A percentile compares a stretch with the other conserved stretches of the same genome.
phyloP scores from a whole-genome alignment of 805 yeast genomes.

The Priceomyces fermenticarens region DNA sequence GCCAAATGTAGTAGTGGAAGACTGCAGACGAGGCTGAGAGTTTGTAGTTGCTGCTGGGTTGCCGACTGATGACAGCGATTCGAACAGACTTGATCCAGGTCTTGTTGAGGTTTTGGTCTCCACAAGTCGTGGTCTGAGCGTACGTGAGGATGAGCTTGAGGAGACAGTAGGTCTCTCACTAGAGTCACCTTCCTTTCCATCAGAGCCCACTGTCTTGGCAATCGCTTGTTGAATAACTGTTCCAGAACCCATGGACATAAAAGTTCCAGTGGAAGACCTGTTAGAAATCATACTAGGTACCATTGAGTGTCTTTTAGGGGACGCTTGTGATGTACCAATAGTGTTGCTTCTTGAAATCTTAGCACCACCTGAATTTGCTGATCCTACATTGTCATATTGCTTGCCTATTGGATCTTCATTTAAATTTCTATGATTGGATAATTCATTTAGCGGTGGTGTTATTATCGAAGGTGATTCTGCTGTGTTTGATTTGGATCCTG shows the following conservation, averaged over 20 bases:
- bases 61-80: slow-evolving; percentile 19
- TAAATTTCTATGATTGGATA: slow-evolving; percentile 13
- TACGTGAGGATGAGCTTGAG: slow-evolving; percentile 9
- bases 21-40: slow-evolving; percentile 8
- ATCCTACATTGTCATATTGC: not conserved
- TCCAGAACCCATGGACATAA: slow-evolving; percentile 42
- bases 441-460: slow-evolving; percentile 7
- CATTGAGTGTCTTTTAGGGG: slow-evolving; percentile 4
- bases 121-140: slow-evolving; percentile 19
- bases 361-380: slow-evolving; percentile 2
- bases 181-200: slow-evolving; percentile 11
- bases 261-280: slow-evolving; percentile 35
- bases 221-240: slow-evolving; percentile 30
- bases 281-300: slow-evolving; percentile 28
- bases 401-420: slow-evolving; percentile 7
- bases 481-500: slow-evolving; percentile 36
- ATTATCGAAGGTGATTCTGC: slow-evolving; percentile 27
- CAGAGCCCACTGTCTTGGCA: slow-evolving; percentile 14
- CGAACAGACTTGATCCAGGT: slow-evolving; percentile 16
- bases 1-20: slow-evolving; percentile 6
- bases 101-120: slow-evolving; percentile 15
- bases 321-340: slow-evolving; percentile 2
- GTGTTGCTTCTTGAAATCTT: slow-evolving; percentile 10
- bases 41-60: slow-evolving; percentile 15
- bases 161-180: slow-evolving; percentile 1